Evolutionary conservation across 768 basidiomycete species (phyloP).

Genomic region (Suillus placidus): DNA sequence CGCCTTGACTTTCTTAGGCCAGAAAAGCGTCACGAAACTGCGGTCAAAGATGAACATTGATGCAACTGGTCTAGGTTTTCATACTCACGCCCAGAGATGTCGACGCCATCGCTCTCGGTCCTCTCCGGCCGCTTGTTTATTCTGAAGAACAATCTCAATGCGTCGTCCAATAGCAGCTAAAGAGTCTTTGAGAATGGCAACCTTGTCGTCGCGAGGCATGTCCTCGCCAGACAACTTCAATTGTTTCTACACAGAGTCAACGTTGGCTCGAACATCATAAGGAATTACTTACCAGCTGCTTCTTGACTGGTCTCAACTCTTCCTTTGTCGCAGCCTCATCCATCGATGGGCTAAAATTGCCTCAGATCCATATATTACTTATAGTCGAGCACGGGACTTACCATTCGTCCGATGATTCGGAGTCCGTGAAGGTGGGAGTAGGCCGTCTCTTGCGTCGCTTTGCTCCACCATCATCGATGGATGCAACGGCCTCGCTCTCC

Average conservation of each 20-base stretch:
- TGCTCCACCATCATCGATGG: constrained; percentile 69
- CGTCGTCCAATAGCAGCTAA: constrained; percentile 90
- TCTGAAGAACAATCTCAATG: constrained; percentile 80
- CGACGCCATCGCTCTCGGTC: constrained; percentile 87
- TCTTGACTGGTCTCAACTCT: constrained; percentile 94
- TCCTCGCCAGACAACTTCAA: constrained; percentile 92
- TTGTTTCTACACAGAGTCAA: constrained; percentile 68
- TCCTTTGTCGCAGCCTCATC: constrained; percentile 93
- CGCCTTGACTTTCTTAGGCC: constrained; percentile 97
- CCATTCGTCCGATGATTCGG: constrained; percentile 92
- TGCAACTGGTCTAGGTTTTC: not conserved
- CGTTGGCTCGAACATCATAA: not conserved
- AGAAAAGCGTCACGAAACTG: constrained; percentile 94
- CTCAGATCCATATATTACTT: constrained; percentile 12
- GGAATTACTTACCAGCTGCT: constrained; percentile 71
- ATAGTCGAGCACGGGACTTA: constrained; percentile 41
- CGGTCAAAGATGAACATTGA: constrained; percentile 11
- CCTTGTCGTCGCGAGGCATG: constrained; percentile 94
- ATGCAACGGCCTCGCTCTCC: constrained; percentile 83
- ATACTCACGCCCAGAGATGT: constrained; percentile 94
- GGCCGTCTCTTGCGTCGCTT: constrained; percentile 88
- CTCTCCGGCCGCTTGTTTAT: constrained; percentile 78
- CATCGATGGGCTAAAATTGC: constrained; percentile 79
- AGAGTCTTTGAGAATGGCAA: constrained; percentile 93
- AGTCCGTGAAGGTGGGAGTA: constrained; percentile 97